Evolutionary conservation across 2,329 filamentous ascomycete species (phyloP).

Genomic region (Cladosporium sp.): DNA sequence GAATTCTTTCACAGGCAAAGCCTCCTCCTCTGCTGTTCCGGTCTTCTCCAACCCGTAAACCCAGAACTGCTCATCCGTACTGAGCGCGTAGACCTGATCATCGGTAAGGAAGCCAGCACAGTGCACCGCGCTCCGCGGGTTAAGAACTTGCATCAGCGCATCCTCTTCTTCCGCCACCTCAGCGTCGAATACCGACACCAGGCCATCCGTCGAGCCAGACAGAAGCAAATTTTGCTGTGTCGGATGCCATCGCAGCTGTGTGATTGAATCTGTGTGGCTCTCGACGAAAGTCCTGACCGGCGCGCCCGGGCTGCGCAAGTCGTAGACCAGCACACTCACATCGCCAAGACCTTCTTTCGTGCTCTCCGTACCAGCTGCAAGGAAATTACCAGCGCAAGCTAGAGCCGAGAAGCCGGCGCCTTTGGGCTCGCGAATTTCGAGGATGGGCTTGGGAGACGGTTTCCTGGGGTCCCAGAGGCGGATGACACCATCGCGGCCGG

Average conservation of each 20-base stretch:
- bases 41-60: constrained; percentile 70
- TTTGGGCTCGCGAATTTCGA: constrained; percentile 42
- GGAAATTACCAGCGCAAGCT: constrained; percentile 60
- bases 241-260: constrained; percentile 50
- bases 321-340: constrained; percentile 41
- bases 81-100: constrained; percentile 69
- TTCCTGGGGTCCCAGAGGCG: constrained; percentile 33
- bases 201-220: constrained; percentile 76
- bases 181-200: constrained; percentile 76
- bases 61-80: constrained; percentile 75
- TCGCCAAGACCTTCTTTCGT: constrained; percentile 40
- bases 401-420: constrained; percentile 63
- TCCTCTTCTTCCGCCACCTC: constrained; percentile 73
- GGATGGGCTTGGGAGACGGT: constrained; percentile 59
- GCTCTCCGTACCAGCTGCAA: constrained; percentile 71
- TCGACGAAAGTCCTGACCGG: constrained; percentile 46
- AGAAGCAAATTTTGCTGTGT: constrained; percentile 62
- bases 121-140: constrained; percentile 73
- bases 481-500: constrained; percentile 70
- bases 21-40: constrained; percentile 55
- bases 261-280: constrained; percentile 60
- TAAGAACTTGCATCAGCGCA: constrained; percentile 74
- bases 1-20: constrained; percentile 56
- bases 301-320: constrained; percentile 39
- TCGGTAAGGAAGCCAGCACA: constrained; percentile 69